Evolutionary conservation across 805 yeast genomes (phyloP).

Genomic region (Metschnikowia santaceciliae): DNA sequence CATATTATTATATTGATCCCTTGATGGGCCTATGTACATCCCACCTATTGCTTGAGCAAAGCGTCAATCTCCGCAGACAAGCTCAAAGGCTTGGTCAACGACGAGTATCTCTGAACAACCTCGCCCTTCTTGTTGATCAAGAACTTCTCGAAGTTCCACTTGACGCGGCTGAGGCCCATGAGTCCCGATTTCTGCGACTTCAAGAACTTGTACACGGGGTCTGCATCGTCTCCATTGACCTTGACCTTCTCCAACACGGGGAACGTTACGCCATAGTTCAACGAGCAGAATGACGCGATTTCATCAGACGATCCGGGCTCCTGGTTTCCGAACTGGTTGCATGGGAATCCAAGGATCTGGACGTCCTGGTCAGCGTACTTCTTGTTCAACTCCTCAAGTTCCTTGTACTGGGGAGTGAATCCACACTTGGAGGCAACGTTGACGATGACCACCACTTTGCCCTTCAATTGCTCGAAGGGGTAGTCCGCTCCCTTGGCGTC

Average conservation of each 20-base stretch:
- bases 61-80: slow-evolving; percentile 20
- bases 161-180: slow-evolving; percentile 38
- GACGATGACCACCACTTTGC: slow-evolving; percentile 78
- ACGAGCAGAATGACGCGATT: slow-evolving; percentile 65
- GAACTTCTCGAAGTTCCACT: slow-evolving; percentile 46
- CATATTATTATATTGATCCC: no score
- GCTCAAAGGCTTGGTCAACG: slow-evolving; percentile 50
- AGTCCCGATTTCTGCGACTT: slow-evolving; percentile 55
- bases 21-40: no score
- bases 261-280: slow-evolving; percentile 88
- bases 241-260: slow-evolving; percentile 83
- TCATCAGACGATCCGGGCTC: slow-evolving; percentile 49
- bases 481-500: slow-evolving; percentile 58
- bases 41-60: slow-evolving; percentile 15
- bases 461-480: slow-evolving; percentile 59
- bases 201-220: slow-evolving; percentile 75
- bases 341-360: slow-evolving; percentile 41
- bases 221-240: slow-evolving; percentile 80
- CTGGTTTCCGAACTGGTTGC: slow-evolving; percentile 42
- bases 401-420: slow-evolving; percentile 41
- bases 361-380: slow-evolving; percentile 35
- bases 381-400: slow-evolving; percentile 40
- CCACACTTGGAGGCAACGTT: slow-evolving; percentile 80
- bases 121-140: slow-evolving; percentile 39
- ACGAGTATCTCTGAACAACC: slow-evolving; percentile 52